phyloP scores from a whole-genome alignment of 2,329 filamentous ascomycete genomes.

The Exophiala dermatitidis region DNA sequence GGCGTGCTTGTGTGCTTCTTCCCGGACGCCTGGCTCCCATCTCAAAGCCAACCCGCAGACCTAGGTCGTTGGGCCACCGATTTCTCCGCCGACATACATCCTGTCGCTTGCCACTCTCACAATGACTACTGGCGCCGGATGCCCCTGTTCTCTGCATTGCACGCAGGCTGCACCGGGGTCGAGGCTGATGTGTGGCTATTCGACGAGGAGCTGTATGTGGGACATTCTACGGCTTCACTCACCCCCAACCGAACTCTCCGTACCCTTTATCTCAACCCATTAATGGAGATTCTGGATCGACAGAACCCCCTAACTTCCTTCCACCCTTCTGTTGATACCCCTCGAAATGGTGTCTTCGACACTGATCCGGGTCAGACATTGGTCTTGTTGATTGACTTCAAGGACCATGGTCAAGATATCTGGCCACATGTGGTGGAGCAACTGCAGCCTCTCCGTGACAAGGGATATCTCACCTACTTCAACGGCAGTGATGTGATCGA shows the following conservation, averaged over 20 bases:
- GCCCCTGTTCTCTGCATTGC: constrained; percentile 50
- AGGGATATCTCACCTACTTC: constrained; percentile 46
- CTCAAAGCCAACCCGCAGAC: constrained; percentile 32
- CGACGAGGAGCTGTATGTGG: constrained; percentile 48
- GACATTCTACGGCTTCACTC: constrained; percentile 45
- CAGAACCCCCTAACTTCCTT: constrained; percentile 43
- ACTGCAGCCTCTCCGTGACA: constrained; percentile 43
- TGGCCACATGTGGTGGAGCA: constrained; percentile 37
- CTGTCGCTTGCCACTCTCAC: constrained; percentile 50
- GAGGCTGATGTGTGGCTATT: constrained; percentile 54
- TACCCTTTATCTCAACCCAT: constrained; percentile 48
- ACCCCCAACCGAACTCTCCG: constrained; percentile 43
- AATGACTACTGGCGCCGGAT: constrained; percentile 54
- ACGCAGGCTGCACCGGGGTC: constrained; percentile 49
- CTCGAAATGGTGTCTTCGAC: constrained; percentile 45
- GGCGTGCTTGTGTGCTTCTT: constrained; percentile 37
- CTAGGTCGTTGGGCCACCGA: constrained; percentile 41
- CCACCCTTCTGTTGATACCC: constrained; percentile 27
- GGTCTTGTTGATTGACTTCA: constrained; percentile 49
- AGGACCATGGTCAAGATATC: constrained; percentile 35
- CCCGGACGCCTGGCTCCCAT: constrained; percentile 39
- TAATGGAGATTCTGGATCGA: constrained; percentile 43
- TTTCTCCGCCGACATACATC: constrained; percentile 44
- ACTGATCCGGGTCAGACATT: constrained; percentile 43
- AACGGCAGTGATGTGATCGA: constrained; percentile 39